Evolutionary conservation across 108 stramenopile species (phyloP).

Genomic region (Skeletonema marinoi): DNA sequence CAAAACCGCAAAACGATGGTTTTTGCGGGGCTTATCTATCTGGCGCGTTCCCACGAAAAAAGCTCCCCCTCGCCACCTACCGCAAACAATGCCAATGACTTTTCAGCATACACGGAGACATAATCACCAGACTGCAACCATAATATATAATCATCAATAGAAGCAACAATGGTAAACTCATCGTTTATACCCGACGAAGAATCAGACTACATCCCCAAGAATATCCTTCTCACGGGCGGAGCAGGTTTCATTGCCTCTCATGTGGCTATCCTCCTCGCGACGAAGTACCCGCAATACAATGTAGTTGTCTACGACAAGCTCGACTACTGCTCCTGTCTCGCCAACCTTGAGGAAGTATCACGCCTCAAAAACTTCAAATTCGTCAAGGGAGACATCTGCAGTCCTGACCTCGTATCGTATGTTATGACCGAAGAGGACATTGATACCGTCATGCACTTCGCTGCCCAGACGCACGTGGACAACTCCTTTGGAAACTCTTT

Average conservation of each 20-base stretch:
- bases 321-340: constrained; percentile 98
- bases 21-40: too few species aligned
- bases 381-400: constrained; percentile 96
- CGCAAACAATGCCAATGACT: too few species aligned
- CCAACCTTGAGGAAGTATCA: constrained; percentile 86
- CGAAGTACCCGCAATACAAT: constrained; percentile 97
- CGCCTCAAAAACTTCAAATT: constrained; percentile 95
- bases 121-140: neutral
- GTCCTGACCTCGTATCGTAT: constrained; percentile 93
- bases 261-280: constrained; percentile 91
- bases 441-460: constrained; percentile 99
- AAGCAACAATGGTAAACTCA: constrained; percentile 24
- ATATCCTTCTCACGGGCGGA: constrained; percentile 95
- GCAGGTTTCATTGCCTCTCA: constrained; percentile 98
- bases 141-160: neutral
- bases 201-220: constrained; percentile 83
- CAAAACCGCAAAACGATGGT: neutral
- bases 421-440: constrained; percentile 93
- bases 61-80: too few species aligned
- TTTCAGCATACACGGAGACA: too few species aligned
- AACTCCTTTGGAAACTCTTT: constrained; percentile 99
- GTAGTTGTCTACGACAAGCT: constrained; percentile 95
- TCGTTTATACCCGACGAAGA: constrained; percentile 36
- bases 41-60: too few species aligned
- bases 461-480: constrained; percentile 98